Base-by-base conservation (phyloP, 2,329 filamentous ascomycete genomes). In the Colletotrichum sp. region DNA sequence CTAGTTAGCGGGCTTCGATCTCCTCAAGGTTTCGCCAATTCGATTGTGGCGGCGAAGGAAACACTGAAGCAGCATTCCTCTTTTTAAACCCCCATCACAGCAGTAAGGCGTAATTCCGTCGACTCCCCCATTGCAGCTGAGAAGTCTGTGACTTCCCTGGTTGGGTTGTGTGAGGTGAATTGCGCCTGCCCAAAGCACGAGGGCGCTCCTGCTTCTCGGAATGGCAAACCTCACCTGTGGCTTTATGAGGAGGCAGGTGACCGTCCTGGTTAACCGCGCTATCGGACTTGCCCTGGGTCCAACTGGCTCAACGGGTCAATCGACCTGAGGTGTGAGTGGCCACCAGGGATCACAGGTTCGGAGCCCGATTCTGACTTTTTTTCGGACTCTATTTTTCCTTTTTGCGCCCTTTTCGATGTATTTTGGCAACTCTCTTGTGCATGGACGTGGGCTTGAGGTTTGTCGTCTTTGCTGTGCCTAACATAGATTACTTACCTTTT, bases 171-270 rank as follows among this genome's bases (percentile, higher is more conserved):
- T n/a, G 19, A 44, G 0, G 19, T 49, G 9, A 9, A 49, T n/a
- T n/a, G 19, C 16, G 19, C 9, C 44, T 49, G 44, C n/a, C 9
- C 0, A 22, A 49, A 49, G n/a, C 1, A 49, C 44, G 44, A 22
- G n/a, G n/a, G n/a, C 2, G 11, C 11, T 22, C 44, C 11, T 49
- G n/a, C 44, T 0, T 49, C 6, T 1, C 4, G 11, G 5, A n/a
- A 49, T 1, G 11, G 5, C 9, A 5, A 49, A 22, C 1, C 44
- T 22, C 19, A 49, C 11, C 1, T 7, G 44, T 0, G 44, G 6
- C 11, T 7, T 13, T 12, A 13, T 13, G 1, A 22, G 4, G 11
- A 49, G 19, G 44, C 44, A 22, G 44, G 6, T 13, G 44, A 49
- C 3, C 3, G 1, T 22, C 9, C n/a, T 49, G 6, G 3, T 22